Evolutionary conservation across 2,329 filamentous ascomycete species (phyloP).

Genomic region (Pezicula rhizophila): DNA sequence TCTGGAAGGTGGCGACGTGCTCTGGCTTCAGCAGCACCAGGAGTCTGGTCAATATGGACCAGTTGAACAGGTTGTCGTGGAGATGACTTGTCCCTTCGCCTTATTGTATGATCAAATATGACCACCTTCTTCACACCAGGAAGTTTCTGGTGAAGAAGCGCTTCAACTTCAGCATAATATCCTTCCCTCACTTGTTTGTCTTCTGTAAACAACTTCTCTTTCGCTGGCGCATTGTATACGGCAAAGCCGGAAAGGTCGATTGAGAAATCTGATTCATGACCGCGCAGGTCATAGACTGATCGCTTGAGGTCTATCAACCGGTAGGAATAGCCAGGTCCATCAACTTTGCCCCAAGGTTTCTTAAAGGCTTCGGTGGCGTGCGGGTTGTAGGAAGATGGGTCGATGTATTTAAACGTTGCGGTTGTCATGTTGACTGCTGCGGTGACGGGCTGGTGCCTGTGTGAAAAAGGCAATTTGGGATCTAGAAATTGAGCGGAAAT

Average conservation of each 20-base stretch:
- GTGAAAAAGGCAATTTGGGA: no score
- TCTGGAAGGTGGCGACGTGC: conserved; percentile 57
- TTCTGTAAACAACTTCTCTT: conserved; percentile 54
- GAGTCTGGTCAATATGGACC: conserved; percentile 78
- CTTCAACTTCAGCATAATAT: conserved; percentile 79
- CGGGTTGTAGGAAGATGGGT: conserved; percentile 40
- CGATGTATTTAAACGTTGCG: conserved; percentile 54
- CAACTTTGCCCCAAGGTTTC: conserved; percentile 61
- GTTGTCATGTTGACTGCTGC: conserved; percentile 57
- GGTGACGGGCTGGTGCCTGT: no score
- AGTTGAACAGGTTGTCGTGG: conserved; percentile 59
- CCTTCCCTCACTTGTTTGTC: conserved; percentile 59
- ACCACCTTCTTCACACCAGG: conserved; percentile 59
- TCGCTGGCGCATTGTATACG: conserved; percentile 50
- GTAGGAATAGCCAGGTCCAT: conserved; percentile 51
- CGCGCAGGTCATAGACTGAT: conserved; percentile 64
- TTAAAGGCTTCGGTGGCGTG: conserved; percentile 10
- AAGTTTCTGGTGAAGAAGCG: conserved; percentile 57
- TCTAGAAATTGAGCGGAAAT: no score
- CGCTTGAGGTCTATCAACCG: conserved; percentile 37
- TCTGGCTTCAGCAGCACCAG: conserved; percentile 56
- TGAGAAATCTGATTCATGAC: conserved; percentile 54
- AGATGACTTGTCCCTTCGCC: conserved; percentile 51
- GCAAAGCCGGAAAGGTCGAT: conserved; percentile 71
- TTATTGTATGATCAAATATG: conserved; percentile 82